These are phyloP conservation scores for Stipa capillata DNA, from an alignment of 176 grass and related monocot species.

Conservation along the genomic window DNA sequence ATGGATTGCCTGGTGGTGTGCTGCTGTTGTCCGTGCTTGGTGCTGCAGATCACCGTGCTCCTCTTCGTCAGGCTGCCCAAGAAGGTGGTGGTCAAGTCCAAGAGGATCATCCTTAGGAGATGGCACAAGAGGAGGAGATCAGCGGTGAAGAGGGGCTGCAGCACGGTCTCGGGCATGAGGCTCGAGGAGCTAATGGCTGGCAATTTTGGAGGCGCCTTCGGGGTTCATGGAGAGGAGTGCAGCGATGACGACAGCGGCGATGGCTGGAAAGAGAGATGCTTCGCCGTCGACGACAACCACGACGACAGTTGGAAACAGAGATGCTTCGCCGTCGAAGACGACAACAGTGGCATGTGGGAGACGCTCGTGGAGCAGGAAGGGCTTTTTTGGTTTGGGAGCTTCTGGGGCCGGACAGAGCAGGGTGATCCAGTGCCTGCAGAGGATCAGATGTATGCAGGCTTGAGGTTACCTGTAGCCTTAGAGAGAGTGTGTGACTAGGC, in stretches of 20 bases:
- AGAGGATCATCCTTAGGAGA: constrained; percentile 55
- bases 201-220: constrained; percentile 24
- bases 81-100: constrained; percentile 58
- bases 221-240: neutral
- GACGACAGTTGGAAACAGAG: constrained; percentile 14
- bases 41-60: constrained; percentile 88
- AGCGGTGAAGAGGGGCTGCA: neutral
- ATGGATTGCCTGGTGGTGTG: constrained; percentile 85
- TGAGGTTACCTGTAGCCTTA: constrained; percentile 19
- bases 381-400: constrained; percentile 90
- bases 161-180: neutral
- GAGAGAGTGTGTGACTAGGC: constrained; percentile 19
- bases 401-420: constrained; percentile 50
- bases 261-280: neutral
- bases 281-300: neutral
- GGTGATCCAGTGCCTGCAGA: neutral
- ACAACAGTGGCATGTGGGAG: constrained; percentile 26
- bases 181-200: constrained; percentile 11
- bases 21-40: constrained; percentile 78
- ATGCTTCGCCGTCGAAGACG: constrained; percentile 6
- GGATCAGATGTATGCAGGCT: neutral
- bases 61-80: constrained; percentile 61
- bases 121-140: constrained; percentile 24
- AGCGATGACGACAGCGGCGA: neutral
- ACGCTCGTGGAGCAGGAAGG: constrained; percentile 45